Base-by-base conservation (phyloP, 1,284 basidiomycete species). In the Moniliophthora roreri region DNA sequence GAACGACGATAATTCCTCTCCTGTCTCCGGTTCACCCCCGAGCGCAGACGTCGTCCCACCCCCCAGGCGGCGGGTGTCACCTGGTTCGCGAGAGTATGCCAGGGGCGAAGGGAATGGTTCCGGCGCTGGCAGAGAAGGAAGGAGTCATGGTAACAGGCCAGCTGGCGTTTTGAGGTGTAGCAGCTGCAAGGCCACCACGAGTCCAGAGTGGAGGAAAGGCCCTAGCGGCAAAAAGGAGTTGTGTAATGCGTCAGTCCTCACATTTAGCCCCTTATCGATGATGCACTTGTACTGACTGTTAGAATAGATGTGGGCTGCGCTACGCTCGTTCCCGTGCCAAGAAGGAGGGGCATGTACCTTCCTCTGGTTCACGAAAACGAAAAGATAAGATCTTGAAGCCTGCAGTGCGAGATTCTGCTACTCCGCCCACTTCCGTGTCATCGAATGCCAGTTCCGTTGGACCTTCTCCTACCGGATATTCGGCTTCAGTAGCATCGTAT, bases 131-230 rank as follows among this genome's bases (percentile, higher is more conserved):
- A 48, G 50, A 16, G 48, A 42, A 24, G 79, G 80, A 9, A 69
- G 74, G 39, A 66, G 60, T 23, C 61, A 66, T 21, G 70, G 72
- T 20, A 86, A 84, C 56, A 81, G 91, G 11, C 91, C 91, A 0
- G 79, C 81, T 34, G 89, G 92, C 4, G 76, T 92, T 9, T 71
- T 81, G 49, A 82, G 82, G 60, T 96, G 93, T 70, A 81, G 87
- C 13, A 91, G 87, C 63, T 96, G 93, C 71, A 90, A 87, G 66
- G 89, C 79, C 20, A 89, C 85, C 11, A 85, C 87, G 50, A 93
- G 90, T 62, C 95, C 95, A 0, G 95, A 98, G 69, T 98, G 95
- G 95, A 78, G 95, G 63, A 94, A 96, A 69, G 93, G 89, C 15
- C 89, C 89, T 52, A 91, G 82, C 62, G 93, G 93, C 15, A 89